Evolutionary conservation across 352 stramenopile genomes (phyloP).

Genomic region (Phytophthora syringae): DNA sequence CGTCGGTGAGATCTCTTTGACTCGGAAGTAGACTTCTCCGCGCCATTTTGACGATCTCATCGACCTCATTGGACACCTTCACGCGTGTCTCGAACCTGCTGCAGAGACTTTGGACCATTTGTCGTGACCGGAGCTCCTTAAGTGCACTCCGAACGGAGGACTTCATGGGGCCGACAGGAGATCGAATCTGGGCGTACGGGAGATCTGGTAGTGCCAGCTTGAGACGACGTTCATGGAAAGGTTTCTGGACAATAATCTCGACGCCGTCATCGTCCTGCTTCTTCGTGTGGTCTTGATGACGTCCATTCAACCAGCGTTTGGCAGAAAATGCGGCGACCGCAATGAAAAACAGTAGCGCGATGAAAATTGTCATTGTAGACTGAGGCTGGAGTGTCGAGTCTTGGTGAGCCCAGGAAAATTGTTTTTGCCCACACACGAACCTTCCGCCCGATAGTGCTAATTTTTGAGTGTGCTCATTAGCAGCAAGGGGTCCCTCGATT

Average conservation of each 20-base stretch:
- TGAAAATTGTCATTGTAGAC: slow-evolving; percentile 24
- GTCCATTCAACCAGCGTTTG: slow-evolving; percentile 34
- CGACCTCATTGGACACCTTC: slow-evolving; percentile 15
- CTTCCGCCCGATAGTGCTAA: slow-evolving; percentile 10
- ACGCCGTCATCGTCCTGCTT: slow-evolving; percentile 44
- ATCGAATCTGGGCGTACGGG: slow-evolving; percentile 28
- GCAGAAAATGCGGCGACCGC: slow-evolving; percentile 31
- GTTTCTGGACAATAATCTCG: slow-evolving; percentile 57
- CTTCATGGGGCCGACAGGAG: slow-evolving; percentile 43
- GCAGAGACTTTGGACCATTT: slow-evolving; percentile 60
- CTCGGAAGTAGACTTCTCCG: slow-evolving; percentile 9
- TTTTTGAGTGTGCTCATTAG: slow-evolving; percentile 19
- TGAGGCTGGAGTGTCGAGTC: not conserved
- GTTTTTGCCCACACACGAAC: not conserved
- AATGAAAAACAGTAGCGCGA: slow-evolving; percentile 35
- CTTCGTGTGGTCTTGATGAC: slow-evolving; percentile 36
- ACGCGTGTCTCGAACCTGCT: slow-evolving; percentile 54
- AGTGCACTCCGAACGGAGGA: slow-evolving; percentile 53
- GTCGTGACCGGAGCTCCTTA: slow-evolving; percentile 55
- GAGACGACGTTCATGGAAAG: slow-evolving; percentile 22
- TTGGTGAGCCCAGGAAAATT: slow-evolving; percentile 1
- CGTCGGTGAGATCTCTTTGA: slow-evolving; percentile 14
- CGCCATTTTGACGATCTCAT: slow-evolving; percentile 19
- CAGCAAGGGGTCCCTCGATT: not conserved
- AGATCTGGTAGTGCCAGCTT: slow-evolving; percentile 35